Percentiles rank a stretch among this genome's conserved stretches.
phyloP scores from a whole-genome alignment of 768 basidiomycete species.

The Suillus fuscotomentosus region DNA sequence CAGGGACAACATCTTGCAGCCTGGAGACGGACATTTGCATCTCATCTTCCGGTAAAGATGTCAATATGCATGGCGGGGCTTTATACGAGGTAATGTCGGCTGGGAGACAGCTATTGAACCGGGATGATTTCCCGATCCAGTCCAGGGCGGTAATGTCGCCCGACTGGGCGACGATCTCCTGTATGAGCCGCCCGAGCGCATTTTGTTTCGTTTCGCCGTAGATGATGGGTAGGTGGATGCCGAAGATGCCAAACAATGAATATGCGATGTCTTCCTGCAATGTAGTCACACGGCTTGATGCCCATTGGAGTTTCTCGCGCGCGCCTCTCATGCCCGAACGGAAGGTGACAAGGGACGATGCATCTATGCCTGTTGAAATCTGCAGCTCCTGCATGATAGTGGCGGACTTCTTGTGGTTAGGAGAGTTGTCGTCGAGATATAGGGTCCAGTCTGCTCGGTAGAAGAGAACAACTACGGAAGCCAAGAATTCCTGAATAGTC shows the following conservation, averaged over 20 bases:
- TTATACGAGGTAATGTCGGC: neutral
- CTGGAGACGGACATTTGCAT: neutral
- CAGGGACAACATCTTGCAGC: neutral
- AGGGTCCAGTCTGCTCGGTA: conserved; percentile 3
- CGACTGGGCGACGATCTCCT: neutral
- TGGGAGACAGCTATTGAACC: neutral
- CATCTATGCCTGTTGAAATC: neutral
- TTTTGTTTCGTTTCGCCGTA: conserved; percentile 1
- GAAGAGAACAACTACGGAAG: conserved; percentile 4
- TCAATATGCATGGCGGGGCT: neutral
- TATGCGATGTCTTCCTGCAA: neutral
- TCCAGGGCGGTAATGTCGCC: neutral
- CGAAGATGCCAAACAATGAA: neutral
- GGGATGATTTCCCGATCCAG: neutral
- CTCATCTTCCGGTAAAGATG: neutral
- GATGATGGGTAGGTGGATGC: neutral
- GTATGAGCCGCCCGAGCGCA: neutral
- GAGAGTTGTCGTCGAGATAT: neutral
- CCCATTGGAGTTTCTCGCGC: neutral
- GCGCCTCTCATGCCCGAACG: neutral
- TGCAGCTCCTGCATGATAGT: neutral
- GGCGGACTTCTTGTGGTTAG: neutral
- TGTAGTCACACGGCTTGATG: neutral
- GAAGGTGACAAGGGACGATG: neutral
- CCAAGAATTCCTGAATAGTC: conserved; percentile 8